Conservation (phyloP, 768 basidiomycete species). For the Pleurotus salmoneostramineus region DNA sequence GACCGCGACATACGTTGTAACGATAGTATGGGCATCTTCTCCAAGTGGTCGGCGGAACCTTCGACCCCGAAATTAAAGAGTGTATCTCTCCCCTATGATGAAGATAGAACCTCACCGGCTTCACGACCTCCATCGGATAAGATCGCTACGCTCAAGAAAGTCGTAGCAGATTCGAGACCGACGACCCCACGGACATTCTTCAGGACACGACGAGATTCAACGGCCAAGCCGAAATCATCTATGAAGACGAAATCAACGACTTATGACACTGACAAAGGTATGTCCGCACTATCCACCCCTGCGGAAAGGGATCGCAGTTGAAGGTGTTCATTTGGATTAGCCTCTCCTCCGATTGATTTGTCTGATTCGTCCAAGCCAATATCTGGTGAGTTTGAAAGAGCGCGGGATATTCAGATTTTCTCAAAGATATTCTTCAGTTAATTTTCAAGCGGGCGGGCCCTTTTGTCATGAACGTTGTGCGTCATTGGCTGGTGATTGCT, state of each 20-base stretch:
- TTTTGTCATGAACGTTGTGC: background rate
- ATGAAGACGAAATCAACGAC: background rate
- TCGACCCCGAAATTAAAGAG: constrained; percentile 8
- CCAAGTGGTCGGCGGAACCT: constrained; percentile 5
- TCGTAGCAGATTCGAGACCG: constrained; percentile 2
- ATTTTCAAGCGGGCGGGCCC: constrained; percentile 3
- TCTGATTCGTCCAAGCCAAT: background rate
- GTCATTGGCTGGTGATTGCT: constrained; percentile 5
- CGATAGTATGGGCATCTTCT: constrained; percentile 2
- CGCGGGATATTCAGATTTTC: no score
- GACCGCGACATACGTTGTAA: background rate
- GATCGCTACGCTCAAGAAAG: constrained; percentile 2
- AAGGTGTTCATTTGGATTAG: background rate
- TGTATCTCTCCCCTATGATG: constrained; percentile 6
- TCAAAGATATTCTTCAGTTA: background rate
- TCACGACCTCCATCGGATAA: constrained; percentile 7
- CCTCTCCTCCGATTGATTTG: background rate
- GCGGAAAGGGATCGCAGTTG: background rate
- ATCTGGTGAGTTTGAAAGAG: background rate
- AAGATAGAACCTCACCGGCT: background rate
- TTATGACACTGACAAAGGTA: background rate
- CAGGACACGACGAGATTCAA: constrained; percentile 6
- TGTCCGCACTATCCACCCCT: constrained; percentile 2
- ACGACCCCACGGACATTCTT: constrained; percentile 1
- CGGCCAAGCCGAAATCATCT: background rate